These are phyloP conservation scores for Kingdonia uniflora DNA, from an alignment of 164 flowering plant genomes.

Conservation along the genomic window DNA sequence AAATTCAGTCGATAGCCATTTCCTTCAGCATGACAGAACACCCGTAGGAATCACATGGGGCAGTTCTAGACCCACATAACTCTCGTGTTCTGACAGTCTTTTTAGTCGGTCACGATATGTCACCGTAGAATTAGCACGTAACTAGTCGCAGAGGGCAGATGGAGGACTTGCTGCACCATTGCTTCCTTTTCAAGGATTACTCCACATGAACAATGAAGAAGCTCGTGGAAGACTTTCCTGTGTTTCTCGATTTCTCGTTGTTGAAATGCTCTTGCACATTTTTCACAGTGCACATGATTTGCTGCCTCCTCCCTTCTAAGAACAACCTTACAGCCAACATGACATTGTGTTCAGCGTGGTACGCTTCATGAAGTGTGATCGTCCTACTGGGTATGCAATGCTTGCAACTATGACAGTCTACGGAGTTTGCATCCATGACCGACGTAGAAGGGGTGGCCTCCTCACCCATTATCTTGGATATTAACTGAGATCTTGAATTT, in stretches of 20 bases:
- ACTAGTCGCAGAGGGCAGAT: conserved; percentile 65
- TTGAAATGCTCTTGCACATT: conserved; percentile 73
- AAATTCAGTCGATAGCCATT: conserved; percentile 88
- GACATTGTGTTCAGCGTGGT: conserved; percentile 76
- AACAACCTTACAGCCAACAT: conserved; percentile 75
- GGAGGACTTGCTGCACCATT: conserved; percentile 85
- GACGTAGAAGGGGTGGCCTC: conserved; percentile 39
- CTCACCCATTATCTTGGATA: conserved; percentile 48
- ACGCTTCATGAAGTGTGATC: conserved; percentile 82
- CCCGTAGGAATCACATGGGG: conserved; percentile 94
- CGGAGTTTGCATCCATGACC: conserved; percentile 39
- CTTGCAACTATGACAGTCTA: conserved; percentile 70
- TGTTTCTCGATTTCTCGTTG: conserved; percentile 78
- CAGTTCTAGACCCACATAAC: conserved; percentile 90
- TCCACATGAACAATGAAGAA: conserved; percentile 76
- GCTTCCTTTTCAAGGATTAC: conserved; percentile 75
- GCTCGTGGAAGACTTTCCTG: conserved; percentile 91
- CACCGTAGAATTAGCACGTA: conserved; percentile 86
- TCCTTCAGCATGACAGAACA: conserved; percentile 95
- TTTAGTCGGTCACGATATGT: conserved; percentile 77
- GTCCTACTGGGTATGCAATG: conserved; percentile 70
- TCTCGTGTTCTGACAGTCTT: conserved; percentile 87
- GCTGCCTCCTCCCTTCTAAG: conserved; percentile 64
- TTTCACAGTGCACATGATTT: conserved; percentile 73
- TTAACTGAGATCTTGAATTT: conserved; percentile 42